Evolutionary conservation across 2,329 filamentous ascomycete genomes (phyloP).

Genomic region (Diaporthe eres): DNA sequence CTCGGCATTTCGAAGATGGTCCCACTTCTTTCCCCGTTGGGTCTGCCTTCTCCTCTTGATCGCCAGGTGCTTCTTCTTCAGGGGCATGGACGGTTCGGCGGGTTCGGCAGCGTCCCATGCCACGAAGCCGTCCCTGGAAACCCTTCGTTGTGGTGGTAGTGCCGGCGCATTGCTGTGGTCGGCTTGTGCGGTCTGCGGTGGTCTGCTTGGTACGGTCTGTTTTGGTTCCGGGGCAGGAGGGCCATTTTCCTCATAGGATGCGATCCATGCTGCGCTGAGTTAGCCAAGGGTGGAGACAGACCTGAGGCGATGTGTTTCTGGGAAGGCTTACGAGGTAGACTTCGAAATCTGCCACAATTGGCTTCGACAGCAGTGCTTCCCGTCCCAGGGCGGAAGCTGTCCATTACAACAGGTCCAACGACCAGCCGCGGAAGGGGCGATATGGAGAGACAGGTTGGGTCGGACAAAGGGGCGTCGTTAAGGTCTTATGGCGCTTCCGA

Average conservation of each 20-base stretch:
- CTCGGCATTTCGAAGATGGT: slow-evolving; percentile 70
- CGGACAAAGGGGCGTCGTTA: slow-evolving; percentile 7
- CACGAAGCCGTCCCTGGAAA: slow-evolving; percentile 65
- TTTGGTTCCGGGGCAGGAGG: slow-evolving; percentile 54
- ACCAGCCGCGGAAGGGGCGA: not conserved
- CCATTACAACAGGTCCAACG: slow-evolving; percentile 37
- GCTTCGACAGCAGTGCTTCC: slow-evolving; percentile 40
- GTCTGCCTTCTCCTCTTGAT: slow-evolving; percentile 62
- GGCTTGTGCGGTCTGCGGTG: slow-evolving; percentile 54
- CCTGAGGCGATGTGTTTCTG: not conserved
- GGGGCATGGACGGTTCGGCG: slow-evolving; percentile 54
- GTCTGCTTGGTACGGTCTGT: slow-evolving; percentile 55
- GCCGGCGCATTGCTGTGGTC: slow-evolving; percentile 60
- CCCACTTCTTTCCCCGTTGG: slow-evolving; percentile 69
- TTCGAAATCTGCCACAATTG: slow-evolving; percentile 46
- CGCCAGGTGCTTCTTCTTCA: slow-evolving; percentile 59
- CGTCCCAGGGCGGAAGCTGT: slow-evolving; percentile 34
- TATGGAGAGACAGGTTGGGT: slow-evolving; percentile 6
- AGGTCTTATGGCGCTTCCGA: slow-evolving; percentile 4
- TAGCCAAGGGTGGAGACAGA: not conserved
- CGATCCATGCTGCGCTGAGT: slow-evolving; percentile 61
- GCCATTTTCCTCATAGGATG: slow-evolving; percentile 61
- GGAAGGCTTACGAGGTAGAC: slow-evolving; percentile 50
- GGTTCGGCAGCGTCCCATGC: slow-evolving; percentile 55
- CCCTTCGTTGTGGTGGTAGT: slow-evolving; percentile 56